Base-by-base conservation (phyloP, 176 grass and related monocot species). In the Neostapfia colusana region DNA sequence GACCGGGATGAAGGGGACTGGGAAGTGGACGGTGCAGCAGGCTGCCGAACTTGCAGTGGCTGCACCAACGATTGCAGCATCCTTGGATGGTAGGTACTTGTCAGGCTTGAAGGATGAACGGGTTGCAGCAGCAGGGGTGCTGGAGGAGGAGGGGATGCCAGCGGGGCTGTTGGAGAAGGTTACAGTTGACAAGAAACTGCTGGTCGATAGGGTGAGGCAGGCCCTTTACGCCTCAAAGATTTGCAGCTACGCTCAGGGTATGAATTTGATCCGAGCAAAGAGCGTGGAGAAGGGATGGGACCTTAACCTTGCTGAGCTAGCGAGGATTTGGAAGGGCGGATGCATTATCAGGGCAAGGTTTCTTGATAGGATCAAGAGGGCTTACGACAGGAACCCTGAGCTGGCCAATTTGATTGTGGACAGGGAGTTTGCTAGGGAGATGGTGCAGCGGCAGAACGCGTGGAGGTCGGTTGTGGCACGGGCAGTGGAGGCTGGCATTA, bases 171-270 rank as follows among this genome's bases (percentile, higher is more conserved):
- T 86, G 17, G 49, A 77, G 31, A 81, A 27, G 21, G 39, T 86
- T 28, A 79, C 23, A 34, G 55, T 96, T 12, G 82, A 96, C 45
- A 96, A 96, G 84, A 92, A 89, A 60, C 69, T 81, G 8, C 76
- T 96, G 6, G 82, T 92, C 7, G 93, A 96, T 38, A 84, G 84
- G 46, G 93, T 92, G 3, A 81, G 91, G 70, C 91, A 99, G 67
- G 91, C 91, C 0, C 82, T 99, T 7, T 99, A 95, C 6, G 89
- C 89, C 0, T 92, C 95, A 0, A 99, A 99, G 84, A 94, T 99
- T 44, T 95, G 95, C 73, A 99, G 95, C 76, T 99, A 99, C n/a
- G 95, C 95, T 0, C 95, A 99, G 75, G 91, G 95, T 24, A 95
- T 99, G 95, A 99, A 95, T 80, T 81, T 99, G 70, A 78, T 99